Evolutionary conservation across 2,329 filamentous ascomycete genomes (phyloP), one percentile per base, ranked within the genome.

Genomic region (Neofusicoccum cordaticola): DNA sequence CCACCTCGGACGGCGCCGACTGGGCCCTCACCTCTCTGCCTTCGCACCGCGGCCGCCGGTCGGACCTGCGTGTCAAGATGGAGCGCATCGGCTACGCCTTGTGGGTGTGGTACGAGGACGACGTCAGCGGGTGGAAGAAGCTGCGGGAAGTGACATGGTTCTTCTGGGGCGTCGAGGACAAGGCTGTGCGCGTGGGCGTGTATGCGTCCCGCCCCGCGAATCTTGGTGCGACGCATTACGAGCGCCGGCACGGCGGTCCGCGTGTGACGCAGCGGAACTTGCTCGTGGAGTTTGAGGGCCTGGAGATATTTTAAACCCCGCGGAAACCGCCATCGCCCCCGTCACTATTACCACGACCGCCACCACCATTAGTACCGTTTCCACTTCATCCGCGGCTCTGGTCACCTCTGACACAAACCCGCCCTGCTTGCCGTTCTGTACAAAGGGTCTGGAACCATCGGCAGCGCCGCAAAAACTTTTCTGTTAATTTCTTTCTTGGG

Each of bases 121-220:
- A 74, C 56, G 35, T 31, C 39, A 62, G 44, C 22, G 51, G 56
- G 34, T 87, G 85, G 85, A 85, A 82, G 75, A 86, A 86, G 72
- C 72, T 86, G 68, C 72, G 85, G 5, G 85, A 87, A 72, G 82
- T 87, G 34, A 85, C 83, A n/a, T 86, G 83, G 80, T 87, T 87
- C 72, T 87, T 87, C 71, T 85, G 82, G 74, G 84, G 83, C 7
- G 82, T 85, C 12, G 84, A 86, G 67, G 83, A 85, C 67, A 87
- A 87, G 71, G 82, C 79, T 31, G 79, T 86, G 22, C 79, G 84
- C 68, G 83, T 87, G 27, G 85, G 85, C 2, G 84, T 85, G 44
- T 87, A 87, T 76, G 85, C 84, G 31, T 83, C 80, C 70, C 78
- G 85, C 34, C 85, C 85, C 61, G 81, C 82, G 50, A 83, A 80